Base-by-base conservation (phyloP, 768 basidiomycete genomes). In the Phylloporus scabripes region DNA sequence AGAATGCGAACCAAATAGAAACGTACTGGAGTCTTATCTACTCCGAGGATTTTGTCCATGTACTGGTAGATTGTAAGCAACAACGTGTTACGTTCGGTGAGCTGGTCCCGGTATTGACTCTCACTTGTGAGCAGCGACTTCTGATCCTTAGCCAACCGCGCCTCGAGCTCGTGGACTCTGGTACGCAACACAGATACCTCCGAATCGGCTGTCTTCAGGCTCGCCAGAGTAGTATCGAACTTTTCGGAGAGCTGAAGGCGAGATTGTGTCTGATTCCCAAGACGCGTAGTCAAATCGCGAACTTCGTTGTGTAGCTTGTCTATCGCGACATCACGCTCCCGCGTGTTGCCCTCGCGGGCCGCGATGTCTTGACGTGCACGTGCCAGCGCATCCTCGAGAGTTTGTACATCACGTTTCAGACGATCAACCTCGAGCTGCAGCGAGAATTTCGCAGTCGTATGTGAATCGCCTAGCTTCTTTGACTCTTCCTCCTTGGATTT, bases 21-120 rank as follows among this genome's bases (percentile, higher is more conserved):
- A 73, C 86, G 57, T 56, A 91, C 87, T 33, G 86, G 82, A 0
- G 85, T 86, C 74, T 85, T 90, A 62, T 92, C 89, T 18, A 90
- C 84, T 1, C 92, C 92, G 15, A 94, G 74, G 56, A 96, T 92
- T 73, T 87, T 89, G 59, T 96, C 94, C 76, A 95, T 79, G 62
- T 94, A 93, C 69, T 96, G 92, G 66, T 92, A 96, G 23, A 96
- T 89, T 7, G 91, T 92, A 58, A 96, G 72, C 46, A 97, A 71
- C 26, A 97, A 74, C 21, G 92, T 93, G 64, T 93, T 96, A 48
- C 92, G 75, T 73, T 97, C 95, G 15, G 91, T 92, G 29, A 95
- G 67, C 69, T 97, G 94, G 68, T 95, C 90, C 23, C 93, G 77
- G 62, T 89, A 92, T 67, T 91, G 85, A 46, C 71, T 79, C 67